A percentile compares a stretch with the other conserved stretches of the same genome.
Conservation (phyloP, 192 early-diverging fungal genomes). For the Podila clonocystis region DNA sequence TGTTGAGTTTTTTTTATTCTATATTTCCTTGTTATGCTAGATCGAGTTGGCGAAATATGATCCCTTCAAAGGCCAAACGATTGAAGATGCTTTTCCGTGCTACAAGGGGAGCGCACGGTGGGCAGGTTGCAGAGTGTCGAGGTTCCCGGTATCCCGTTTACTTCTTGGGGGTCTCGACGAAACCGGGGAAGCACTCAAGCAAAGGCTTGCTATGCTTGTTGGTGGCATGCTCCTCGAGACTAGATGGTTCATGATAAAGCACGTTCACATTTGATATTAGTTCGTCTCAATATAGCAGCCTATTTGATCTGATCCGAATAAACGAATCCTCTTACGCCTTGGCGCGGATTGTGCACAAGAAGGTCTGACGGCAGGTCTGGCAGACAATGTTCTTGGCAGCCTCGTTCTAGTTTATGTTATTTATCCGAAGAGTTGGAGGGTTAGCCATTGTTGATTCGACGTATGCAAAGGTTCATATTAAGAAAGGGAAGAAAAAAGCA, state of each 20-base stretch:
- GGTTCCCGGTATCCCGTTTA: conserved; percentile 6
- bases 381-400: conserved; percentile 84
- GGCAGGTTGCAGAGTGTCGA: too few relatives aligned
- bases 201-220: conserved; percentile 82
- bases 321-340: conserved; percentile 63
- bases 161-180: conserved; percentile 55
- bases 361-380: conserved; percentile 80
- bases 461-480: not conserved
- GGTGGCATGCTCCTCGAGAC: conserved; percentile 74
- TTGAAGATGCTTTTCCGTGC: not conserved
- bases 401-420: conserved; percentile 69
- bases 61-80: too few relatives aligned
- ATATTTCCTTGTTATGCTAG: too few relatives aligned
- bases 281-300: not conserved
- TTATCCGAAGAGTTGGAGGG: not conserved
- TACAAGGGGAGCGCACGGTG: not conserved
- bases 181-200: conserved; percentile 82
- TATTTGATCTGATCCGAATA: too few relatives aligned
- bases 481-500: not conserved
- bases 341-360: conserved; percentile 80
- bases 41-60: too few relatives aligned
- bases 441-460: not conserved
- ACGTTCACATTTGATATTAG: not conserved
- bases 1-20: too few relatives aligned
- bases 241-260: conserved; percentile 16